Base-by-base conservation (phyloP, 2,329 filamentous ascomycete genomes). In the Hymenoscyphus albidus region DNA sequence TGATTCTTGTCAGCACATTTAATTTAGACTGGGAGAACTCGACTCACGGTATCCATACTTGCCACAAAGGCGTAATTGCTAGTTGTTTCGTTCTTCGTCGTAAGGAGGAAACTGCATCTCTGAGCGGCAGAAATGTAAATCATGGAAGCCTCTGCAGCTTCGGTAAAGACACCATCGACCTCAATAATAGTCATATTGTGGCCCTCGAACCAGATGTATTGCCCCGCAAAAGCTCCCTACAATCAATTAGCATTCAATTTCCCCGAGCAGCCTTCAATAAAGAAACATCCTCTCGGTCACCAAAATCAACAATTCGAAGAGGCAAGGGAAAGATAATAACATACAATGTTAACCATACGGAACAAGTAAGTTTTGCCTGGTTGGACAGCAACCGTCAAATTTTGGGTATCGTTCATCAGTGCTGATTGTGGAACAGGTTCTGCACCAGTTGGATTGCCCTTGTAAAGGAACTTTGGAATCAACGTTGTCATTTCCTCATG, bases 341-440 rank as follows among this genome's bases (percentile, higher is more conserved):
- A 10, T 35, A 35, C 89, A 22, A 92, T 84, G 70, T 92, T 92
- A 70, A 92, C 80, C 65, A 93, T 80, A 55, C 88, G 87, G 70
- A 94, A 82, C 9, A 92, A 78, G 65, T 93, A 93, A 0, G 88
- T 93, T 71, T 85, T 91, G 2, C 84, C 83, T 0, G 90, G 86
- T 69, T 87, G 70, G 2, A 93, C 83, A 0, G 80, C 70, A 44
- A 92, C 77, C 2, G 78, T 82, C 2, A 86, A 76, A 63, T 88
- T 83, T 64, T 83, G 81, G 0, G 85, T 87, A 67, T 93, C 90
- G 71, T 93, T 92, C 75, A 92, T 82, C 55, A 93, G 80, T 1
- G 87, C 85, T 4, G 86, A 80, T 48, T 92, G 78, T 0, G 90
- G 90, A 1, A 92, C 81, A 0, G 85, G 84, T 68, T 87, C 82